Base-by-base conservation (phyloP, 345 rosid genomes). In the Eucalyptus cloeziana region DNA sequence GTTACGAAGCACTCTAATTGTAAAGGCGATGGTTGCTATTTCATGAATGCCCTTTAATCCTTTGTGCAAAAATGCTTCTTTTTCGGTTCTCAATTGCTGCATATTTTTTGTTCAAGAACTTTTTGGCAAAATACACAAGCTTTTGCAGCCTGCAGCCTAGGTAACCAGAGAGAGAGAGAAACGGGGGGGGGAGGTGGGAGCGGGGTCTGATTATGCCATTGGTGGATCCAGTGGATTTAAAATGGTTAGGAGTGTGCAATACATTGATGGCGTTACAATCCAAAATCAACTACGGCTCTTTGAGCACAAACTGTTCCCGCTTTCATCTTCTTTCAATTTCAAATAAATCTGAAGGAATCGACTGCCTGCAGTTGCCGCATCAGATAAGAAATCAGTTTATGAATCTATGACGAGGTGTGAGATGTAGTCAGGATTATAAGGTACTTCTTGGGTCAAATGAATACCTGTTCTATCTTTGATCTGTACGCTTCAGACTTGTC, bases 291-390 rank as follows among this genome's bases (percentile, higher is more conserved):
- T 76, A 22, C 27, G 45, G 83, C 83, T 76, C 85, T 76, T 37
- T 3, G 30, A 76, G 47, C 47, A 33, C 50, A 47, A 60, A 27
- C 37, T 64, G 3, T 51, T 87, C 27, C 44, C 7, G 56, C 52
- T 31, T 24, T 54, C 83, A 86, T 81, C 52, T 19, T 33, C 31
- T 62, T 31, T 76, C 85, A n/a, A 62, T 71, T 60, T 96, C 94
- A 96, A 44, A 90, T 94, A 91, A 97, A 96, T 88, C 69, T 93
- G 94, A 96, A 96, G 89, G 99, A 96, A 81, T 94, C 90, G 89
- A 96, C 95, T 45, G 91, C 93, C 99, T 97, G 96, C 93, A 92
- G 90, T 44, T 44, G 27, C 13, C 60, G 64, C 64, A 49, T 71
- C n/a, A 17, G 40, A 51, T 58, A 8, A 37, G 87, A 21, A 52